Base-by-base conservation (phyloP, 257 asterid species). In the Catharanthus roseus region DNA sequence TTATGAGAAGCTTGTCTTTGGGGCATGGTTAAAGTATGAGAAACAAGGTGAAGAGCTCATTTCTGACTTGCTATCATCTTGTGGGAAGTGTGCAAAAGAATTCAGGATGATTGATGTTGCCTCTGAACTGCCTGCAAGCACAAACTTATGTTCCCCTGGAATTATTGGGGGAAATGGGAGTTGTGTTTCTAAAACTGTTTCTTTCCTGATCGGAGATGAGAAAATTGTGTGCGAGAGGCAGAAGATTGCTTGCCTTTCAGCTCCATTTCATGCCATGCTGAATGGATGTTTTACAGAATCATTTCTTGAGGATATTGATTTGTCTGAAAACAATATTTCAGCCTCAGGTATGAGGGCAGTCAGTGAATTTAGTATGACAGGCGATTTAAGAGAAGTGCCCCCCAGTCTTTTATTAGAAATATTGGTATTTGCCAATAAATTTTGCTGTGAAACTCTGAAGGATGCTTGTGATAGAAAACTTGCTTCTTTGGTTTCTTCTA, bases 181-280 rank as follows among this genome's bases (percentile, higher is more conserved):
- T 26, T 58, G 39, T 67, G 79, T 76, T 64, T 73, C 88, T 0
- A 69, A 81, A 65, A 63, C 39, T 44, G 98, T 95, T 53, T 75
- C 95, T 18, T 90, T 95, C 72, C 72, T 36, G 74, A 86, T 95
- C 31, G 95, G 96, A 41, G 85, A 82, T 21, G 96, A 95, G 86
- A 86, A 83, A 80, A 80, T 95, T 68, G 75, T 74, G 7, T 92
- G 99, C 55, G 86, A 90, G 70, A 80, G 98, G 88, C 83, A 72
- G 77, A 85, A 82, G 76, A 90, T 90, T 55, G 95, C 99, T 44
- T 50, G 79, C 31, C 92, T 95, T 65, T 95, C 99, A 0, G 84
- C 95, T 72, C 99, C 99, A 19, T 95, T 95, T 74, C 83, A 80
- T 74, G 88, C 99, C 72, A 95, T 95, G 99, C 97, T 95, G 56